Evolutionary conservation across 73 alveolate species (phyloP), one percentile per base, ranked within the genome.

Genomic region (Breviolum minutum): DNA sequence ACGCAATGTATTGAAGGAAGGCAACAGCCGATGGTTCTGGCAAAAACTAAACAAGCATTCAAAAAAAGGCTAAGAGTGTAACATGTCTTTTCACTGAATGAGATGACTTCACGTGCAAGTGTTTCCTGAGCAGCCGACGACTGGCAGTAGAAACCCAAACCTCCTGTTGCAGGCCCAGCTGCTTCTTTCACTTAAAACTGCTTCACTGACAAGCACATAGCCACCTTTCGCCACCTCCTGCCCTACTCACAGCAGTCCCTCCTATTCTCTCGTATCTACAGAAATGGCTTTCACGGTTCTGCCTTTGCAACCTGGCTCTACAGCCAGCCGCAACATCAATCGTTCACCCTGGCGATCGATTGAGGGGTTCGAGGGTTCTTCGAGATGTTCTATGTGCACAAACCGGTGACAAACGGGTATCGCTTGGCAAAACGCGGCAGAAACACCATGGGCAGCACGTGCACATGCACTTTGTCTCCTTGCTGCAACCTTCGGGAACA

Each of bases 291-390:
- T n/a, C n/a, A n/a, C n/a, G n/a, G n/a, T n/a, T n/a, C n/a, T n/a
- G n/a, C 54, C 54, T 40, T 40, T 40, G 54, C 54, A 40, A 40
- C 54, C 54, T 40, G 54, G 54, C 54, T 77, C 63, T 73, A 30
- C 83, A 3, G n/a, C 86, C n/a, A 77, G 86, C 63, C 86, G 86
- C 63, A 77, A 29, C 63, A 62, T 29, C 86, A 77, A 62, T 26
- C 63, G 86, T 17, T 77, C 86, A 29, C 86, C 86, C 86, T 77
- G 86, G 86, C n/a, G n/a, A n/a, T n/a, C n/a, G n/a, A n/a, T n/a
- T n/a, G n/a, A n/a, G n/a, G n/a, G n/a, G n/a, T n/a, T n/a, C n/a
- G n/a, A n/a, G n/a, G n/a, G n/a, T n/a, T n/a, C n/a, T n/a, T n/a
- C n/a, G n/a, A n/a, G n/a, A n/a, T n/a, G n/a, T n/a, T n/a, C n/a